Evolutionary conservation across 108 stramenopile species (phyloP).

Genomic region (Craspedostauros australis): DNA sequence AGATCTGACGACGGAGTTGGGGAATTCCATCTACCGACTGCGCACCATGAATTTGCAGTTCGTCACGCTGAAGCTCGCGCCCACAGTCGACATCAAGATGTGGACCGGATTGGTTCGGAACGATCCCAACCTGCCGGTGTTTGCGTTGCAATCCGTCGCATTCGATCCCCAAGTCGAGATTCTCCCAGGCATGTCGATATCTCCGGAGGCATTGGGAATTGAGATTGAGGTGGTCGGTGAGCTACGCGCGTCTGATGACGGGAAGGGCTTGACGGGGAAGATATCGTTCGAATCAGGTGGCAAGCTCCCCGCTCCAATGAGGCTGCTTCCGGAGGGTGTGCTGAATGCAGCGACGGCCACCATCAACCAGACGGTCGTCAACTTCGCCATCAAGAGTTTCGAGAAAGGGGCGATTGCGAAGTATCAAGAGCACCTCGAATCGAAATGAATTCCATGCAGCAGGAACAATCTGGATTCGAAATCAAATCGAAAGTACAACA

Average conservation of each 20-base stretch:
- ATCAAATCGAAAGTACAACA: too few species aligned
- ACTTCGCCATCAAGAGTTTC: slow-evolving; percentile 61
- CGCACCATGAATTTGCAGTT: slow-evolving; percentile 77
- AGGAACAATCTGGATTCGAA: too few species aligned
- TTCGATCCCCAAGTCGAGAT: slow-evolving; percentile 74
- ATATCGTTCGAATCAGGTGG: slow-evolving; percentile 66
- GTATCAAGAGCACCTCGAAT: slow-evolving; percentile 31
- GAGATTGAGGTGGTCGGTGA: slow-evolving; percentile 73
- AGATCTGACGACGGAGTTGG: slow-evolving; percentile 42
- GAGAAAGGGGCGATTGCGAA: slow-evolving; percentile 51
- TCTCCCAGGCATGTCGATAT: slow-evolving; percentile 46
- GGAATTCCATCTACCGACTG: slow-evolving; percentile 48
- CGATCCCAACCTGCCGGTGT: slow-evolving; percentile 23
- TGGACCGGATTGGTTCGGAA: slow-evolving; percentile 29
- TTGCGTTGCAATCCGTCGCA: slow-evolving; percentile 57
- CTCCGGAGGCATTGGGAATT: slow-evolving; percentile 49
- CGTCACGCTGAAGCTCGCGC: slow-evolving; percentile 65
- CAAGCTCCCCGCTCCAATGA: slow-evolving; percentile 51
- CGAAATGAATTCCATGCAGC: too few species aligned
- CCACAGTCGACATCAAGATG: slow-evolving; percentile 70
- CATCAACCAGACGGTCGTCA: slow-evolving; percentile 57
- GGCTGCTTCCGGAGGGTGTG: slow-evolving; percentile 51
- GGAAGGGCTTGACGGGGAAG: slow-evolving; percentile 59
- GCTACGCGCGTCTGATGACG: slow-evolving; percentile 48
- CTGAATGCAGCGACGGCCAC: slow-evolving; percentile 49